These are phyloP conservation scores for Coemansia aciculifera DNA, from an alignment of 192 early-diverging fungal species.

Conservation along the genomic window DNA sequence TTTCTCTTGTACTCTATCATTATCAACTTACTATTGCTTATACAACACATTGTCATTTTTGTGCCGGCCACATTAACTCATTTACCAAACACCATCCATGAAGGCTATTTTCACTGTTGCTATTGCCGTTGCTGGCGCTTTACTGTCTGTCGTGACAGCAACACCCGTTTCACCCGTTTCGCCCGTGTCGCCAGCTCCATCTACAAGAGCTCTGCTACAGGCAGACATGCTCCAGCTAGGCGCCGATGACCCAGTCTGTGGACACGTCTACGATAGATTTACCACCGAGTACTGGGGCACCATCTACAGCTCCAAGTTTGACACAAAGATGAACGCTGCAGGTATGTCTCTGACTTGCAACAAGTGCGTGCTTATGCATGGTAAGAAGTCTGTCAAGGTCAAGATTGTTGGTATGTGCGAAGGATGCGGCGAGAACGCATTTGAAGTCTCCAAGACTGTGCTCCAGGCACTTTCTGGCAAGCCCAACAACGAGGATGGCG, in stretches of 20 bases:
- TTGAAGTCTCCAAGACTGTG: neutral
- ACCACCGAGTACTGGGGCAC: neutral
- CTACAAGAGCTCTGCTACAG: neutral
- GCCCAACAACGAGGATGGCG: neutral
- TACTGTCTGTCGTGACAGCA: neutral
- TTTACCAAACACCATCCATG: constrained; percentile 4
- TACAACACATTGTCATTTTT: neutral
- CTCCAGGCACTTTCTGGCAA: neutral
- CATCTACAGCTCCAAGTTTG: constrained; percentile 8
- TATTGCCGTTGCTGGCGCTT: neutral
- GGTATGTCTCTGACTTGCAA: constrained; percentile 11
- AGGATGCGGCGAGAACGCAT: constrained; percentile 2
- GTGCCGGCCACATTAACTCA: constrained; percentile 17
- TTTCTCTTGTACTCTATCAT: neutral
- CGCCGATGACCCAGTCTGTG: constrained; percentile 3
- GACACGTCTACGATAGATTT: neutral
- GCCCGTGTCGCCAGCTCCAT: neutral
- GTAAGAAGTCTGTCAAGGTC: constrained; percentile 5
- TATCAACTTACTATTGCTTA: neutral
- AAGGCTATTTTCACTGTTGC: constrained; percentile 1
- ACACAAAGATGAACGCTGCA: neutral
- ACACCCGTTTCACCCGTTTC: neutral
- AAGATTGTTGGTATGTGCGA: constrained; percentile 13
- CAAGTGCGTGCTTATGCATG: constrained; percentile 13
- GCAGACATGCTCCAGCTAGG: constrained; percentile 7